Base-by-base conservation (phyloP, 2,329 filamentous ascomycete genomes). In the Arthrobotrys pseudoclavata region DNA sequence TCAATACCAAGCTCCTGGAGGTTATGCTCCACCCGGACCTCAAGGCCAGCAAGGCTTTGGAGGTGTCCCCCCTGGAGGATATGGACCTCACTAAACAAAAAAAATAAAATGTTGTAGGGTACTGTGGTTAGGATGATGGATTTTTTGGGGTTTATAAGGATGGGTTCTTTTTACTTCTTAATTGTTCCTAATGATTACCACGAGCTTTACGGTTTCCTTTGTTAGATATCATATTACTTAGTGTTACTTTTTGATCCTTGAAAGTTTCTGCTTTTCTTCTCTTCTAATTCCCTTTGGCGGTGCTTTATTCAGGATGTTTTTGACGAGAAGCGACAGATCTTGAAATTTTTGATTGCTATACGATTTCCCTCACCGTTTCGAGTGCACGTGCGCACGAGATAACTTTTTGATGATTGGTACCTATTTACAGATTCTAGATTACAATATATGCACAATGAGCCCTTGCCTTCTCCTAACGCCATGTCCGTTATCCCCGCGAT, bases 61-160 rank as follows among this genome's bases (percentile, higher is more conserved):
- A 24, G 72, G 72, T 62, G 72, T 76, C 18, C 72, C 72, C 7
- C 72, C 66, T 31, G 72, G 72, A 47, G 72, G 72, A 47, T 76
- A 70, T 22, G 72, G 60, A 18, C 72, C 72, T 48, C 72, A 76
- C 26, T 76, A 76, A 52, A 69, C 15, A 24, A 40, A 63, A 40
- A 34, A 20, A 40, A 18, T 7, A 63, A n/a, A 40, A 37, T 7
- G 31, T 40, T 20, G 31, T 60, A 26, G 22, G 24, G 13, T 55
- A 5, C 5, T 40, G 62, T 69, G 48, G 57, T 15, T 72, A 67
- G 55, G 55, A 34, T 64, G 29, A 63, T 63, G 34, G 22, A 45
- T 57, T 4, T 37, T 63, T 69, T 47, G 52, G 29, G 29, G 22
- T 55, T 53, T 37, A 72, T 55, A 61, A 67, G 31, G 62, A 61